These are phyloP conservation scores for Raddia guianensis DNA, from an alignment of 176 grass and related monocot genomes.

Conservation along the genomic window DNA sequence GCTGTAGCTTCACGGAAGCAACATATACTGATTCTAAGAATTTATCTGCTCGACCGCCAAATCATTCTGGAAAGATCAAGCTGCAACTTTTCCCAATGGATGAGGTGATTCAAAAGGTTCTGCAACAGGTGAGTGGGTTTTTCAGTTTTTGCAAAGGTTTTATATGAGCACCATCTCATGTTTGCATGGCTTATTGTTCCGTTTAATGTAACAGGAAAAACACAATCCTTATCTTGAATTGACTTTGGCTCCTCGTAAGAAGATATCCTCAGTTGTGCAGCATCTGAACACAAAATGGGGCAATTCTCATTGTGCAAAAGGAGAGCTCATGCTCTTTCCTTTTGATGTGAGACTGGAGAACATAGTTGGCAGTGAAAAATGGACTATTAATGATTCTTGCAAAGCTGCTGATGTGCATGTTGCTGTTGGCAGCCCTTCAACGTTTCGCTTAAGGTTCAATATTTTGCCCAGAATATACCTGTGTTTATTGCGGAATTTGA, in stretches of 20 bases:
- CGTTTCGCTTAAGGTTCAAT: slow-evolving; percentile 82
- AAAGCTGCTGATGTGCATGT: slow-evolving; percentile 76
- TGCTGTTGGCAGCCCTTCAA: slow-evolving; percentile 65
- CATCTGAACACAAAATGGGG: slow-evolving; percentile 91
- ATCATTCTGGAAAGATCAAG: slow-evolving; percentile 66
- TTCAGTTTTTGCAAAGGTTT: slow-evolving; percentile 7
- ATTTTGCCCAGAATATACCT: background rate
- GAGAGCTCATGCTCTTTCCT: slow-evolving; percentile 76
- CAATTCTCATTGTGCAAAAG: slow-evolving; percentile 52
- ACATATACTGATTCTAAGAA: slow-evolving; percentile 33
- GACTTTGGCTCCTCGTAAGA: slow-evolving; percentile 81
- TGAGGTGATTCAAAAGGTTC: slow-evolving; percentile 51
- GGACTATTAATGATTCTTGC: slow-evolving; percentile 73
- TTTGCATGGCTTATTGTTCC: slow-evolving; percentile 28
- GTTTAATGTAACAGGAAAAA: slow-evolving; percentile 61
- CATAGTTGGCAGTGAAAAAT: slow-evolving; percentile 57
- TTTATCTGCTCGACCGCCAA: slow-evolving; percentile 39
- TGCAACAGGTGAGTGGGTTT: slow-evolving; percentile 75
- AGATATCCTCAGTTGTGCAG: slow-evolving; percentile 94
- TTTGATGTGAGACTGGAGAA: slow-evolving; percentile 56
- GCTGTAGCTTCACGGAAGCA: slow-evolving; percentile 24
- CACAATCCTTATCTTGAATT: slow-evolving; percentile 91
- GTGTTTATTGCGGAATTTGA: background rate
- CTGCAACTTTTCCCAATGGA: slow-evolving; percentile 93
- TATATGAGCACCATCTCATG: slow-evolving; percentile 21